Base-by-base conservation (phyloP, 2,329 filamentous ascomycete species). In the Aspergillus texensis region DNA sequence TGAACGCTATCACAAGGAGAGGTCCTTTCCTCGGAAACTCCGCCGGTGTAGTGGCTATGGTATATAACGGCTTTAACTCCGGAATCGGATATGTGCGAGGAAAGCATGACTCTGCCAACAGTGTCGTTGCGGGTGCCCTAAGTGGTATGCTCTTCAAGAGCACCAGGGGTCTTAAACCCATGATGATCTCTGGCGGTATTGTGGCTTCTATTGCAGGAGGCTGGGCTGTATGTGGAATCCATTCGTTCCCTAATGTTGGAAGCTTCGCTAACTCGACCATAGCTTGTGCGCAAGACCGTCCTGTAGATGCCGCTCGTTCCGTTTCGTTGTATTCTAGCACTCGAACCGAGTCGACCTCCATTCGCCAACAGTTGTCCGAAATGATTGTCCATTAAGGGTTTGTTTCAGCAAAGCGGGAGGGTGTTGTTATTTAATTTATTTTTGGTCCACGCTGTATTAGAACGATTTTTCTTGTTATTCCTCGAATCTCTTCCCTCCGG, bases 81-180 rank as follows among this genome's bases (percentile, higher is more conserved):
- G 88, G 88, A 62, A 88, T 96, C 65, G 93, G 93, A 45, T 89
- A 91, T 72, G 78, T 89, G 67, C 85, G 94, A 65, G 93, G 93
- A 67, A 92, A 93, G 81, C 93, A 97, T 72, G 96, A 99, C 78
- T 87, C 93, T 3, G 87, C 90, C 63, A 99, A 99, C 83, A 95
- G 93, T 67, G 87, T 99, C 60, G 80, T 87, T 24, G 94, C 95
- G 6, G 95, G 96, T 68, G 91, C 85, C 1, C 78, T 99, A 71
- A 96, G 93, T 75, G 95, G 95, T 63, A 94, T 94, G 86, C 78
- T 99, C 16, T 99, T 99, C 83, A 98, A 97, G 86, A 96, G 94
- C 79, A 98, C 96, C 56, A 87, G 92, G 74, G 95, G 95, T 6
- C 67, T 95, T 65, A 87, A 91, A 79, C 94, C 93, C 39, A 98